These are phyloP conservation scores for Strigomonas culicis DNA, from an alignment of 208 protist genomes.

Conservation along the genomic window DNA sequence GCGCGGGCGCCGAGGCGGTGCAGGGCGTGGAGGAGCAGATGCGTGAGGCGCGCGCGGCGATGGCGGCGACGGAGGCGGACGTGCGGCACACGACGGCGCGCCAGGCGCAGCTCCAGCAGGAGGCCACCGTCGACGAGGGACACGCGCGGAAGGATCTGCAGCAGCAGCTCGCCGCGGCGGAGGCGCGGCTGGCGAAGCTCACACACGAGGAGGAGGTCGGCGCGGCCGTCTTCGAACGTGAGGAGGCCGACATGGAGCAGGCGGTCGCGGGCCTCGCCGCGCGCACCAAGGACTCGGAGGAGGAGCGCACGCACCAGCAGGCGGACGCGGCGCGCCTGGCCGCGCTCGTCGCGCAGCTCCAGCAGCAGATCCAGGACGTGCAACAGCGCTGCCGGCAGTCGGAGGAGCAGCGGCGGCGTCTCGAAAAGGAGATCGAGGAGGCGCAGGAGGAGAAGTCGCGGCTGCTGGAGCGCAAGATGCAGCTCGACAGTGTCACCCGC, in stretches of 20 bases:
- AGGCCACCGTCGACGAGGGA: conserved; percentile 34
- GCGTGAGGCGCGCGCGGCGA: conserved; percentile 16
- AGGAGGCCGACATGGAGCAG: conserved; percentile 79
- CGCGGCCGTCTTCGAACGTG: conserved; percentile 60
- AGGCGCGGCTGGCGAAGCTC: conserved; percentile 35
- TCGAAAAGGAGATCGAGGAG: conserved; percentile 83
- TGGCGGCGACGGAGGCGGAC: conserved; percentile 26
- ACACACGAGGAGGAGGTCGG: conserved; percentile 44
- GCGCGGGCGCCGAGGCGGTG: conserved; percentile 18
- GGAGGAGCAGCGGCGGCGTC: conserved; percentile 42
- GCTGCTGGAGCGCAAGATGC: conserved; percentile 46
- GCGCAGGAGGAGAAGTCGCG: conserved; percentile 65
- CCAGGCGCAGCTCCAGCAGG: conserved; percentile 27
- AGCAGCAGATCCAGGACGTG: conserved; percentile 37
- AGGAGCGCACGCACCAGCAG: conserved; percentile 52
- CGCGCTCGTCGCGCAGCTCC: conserved; percentile 28
- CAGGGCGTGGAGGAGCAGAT: conserved; percentile 43
- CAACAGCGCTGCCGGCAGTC: conserved; percentile 27
- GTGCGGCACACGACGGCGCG: conserved; percentile 28
- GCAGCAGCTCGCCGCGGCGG: conserved; percentile 44
- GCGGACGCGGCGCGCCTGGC: conserved; percentile 27
- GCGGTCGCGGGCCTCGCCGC: conserved; percentile 39
- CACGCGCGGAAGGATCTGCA: conserved; percentile 39
- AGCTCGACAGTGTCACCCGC: conserved; percentile 63
- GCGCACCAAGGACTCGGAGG: conserved; percentile 51